Conservation (phyloP, 2,329 filamentous ascomycete genomes). For the Colletotrichum sp. region DNA sequence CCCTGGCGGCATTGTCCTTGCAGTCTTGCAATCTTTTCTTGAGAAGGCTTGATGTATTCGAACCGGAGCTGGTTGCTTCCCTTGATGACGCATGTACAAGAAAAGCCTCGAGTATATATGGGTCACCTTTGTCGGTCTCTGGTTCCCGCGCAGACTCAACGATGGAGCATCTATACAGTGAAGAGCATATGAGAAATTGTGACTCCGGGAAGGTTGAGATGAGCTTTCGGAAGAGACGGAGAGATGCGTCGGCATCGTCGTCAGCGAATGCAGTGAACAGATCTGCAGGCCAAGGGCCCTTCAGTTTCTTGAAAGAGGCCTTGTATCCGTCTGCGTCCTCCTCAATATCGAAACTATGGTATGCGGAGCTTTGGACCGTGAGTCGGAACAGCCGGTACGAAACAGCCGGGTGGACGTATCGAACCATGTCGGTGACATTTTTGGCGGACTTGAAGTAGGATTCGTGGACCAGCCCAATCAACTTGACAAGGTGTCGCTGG, state of each 20-base stretch:
- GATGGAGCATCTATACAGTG: neutral
- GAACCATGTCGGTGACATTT: neutral
- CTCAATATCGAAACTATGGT: conserved; percentile 28
- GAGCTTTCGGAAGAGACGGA: neutral
- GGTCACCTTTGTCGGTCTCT: neutral
- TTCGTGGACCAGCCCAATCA: neutral
- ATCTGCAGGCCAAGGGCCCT: neutral
- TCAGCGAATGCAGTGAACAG: neutral
- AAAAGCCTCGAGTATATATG: neutral
- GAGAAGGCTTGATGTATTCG: neutral
- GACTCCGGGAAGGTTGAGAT: neutral
- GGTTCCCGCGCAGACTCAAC: neutral
- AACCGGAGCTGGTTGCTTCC: neutral
- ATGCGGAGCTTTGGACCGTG: conserved; percentile 21
- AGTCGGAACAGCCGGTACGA: conserved; percentile 28
- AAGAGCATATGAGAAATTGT: neutral
- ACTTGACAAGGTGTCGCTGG: neutral
- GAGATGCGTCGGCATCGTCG: neutral
- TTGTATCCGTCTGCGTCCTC: neutral
- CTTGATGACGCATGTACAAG: neutral
- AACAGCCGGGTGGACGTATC: neutral
- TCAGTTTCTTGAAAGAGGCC: neutral
- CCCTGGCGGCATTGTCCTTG: conserved; percentile 25
- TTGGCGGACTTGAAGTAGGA: neutral
- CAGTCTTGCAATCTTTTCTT: conserved; percentile 18